phyloP scores from a whole-genome alignment of 768 basidiomycete genomes.

The Paxillus ammoniavirescens region DNA sequence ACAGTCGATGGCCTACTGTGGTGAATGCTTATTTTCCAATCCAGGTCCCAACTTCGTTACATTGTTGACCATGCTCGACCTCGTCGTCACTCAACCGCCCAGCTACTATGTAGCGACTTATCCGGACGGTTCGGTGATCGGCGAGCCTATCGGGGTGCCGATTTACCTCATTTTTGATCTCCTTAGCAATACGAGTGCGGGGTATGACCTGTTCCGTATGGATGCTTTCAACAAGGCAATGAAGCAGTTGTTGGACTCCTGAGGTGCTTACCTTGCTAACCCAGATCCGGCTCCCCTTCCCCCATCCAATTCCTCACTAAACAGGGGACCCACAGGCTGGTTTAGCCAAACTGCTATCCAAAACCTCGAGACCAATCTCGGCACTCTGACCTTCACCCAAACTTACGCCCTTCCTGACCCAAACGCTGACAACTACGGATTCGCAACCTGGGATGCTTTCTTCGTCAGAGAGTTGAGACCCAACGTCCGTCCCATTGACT shows the following conservation, averaged over 20 bases:
- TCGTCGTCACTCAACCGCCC: too few species aligned
- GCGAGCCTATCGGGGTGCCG: too few species aligned
- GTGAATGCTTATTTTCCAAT: too few species aligned
- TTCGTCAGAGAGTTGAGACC: slow-evolving; percentile 42
- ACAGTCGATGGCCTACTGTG: too few species aligned
- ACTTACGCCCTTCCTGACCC: not conserved
- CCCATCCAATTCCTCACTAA: slow-evolving; percentile 2
- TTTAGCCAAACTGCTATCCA: not conserved
- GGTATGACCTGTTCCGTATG: slow-evolving; percentile 14
- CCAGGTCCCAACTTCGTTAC: too few species aligned
- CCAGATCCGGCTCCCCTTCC: not conserved
- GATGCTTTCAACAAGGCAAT: slow-evolving; percentile 3
- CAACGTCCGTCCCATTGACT: slow-evolving; percentile 36
- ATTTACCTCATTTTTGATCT: not conserved
- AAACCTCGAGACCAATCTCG: not conserved
- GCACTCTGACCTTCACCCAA: not conserved
- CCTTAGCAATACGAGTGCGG: slow-evolving; percentile 22
- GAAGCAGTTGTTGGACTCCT: not conserved
- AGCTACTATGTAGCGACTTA: too few species aligned
- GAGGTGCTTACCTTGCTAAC: slow-evolving; percentile 4
- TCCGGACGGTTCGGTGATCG: too few species aligned
- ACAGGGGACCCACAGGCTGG: not conserved
- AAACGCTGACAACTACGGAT: slow-evolving; percentile 28
- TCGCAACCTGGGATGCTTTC: slow-evolving; percentile 50
- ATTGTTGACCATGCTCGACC: too few species aligned